These are phyloP conservation scores for Gaertneriomyces semiglobifer DNA, from an alignment of 192 early-diverging fungal species.

Conservation along the genomic window DNA sequence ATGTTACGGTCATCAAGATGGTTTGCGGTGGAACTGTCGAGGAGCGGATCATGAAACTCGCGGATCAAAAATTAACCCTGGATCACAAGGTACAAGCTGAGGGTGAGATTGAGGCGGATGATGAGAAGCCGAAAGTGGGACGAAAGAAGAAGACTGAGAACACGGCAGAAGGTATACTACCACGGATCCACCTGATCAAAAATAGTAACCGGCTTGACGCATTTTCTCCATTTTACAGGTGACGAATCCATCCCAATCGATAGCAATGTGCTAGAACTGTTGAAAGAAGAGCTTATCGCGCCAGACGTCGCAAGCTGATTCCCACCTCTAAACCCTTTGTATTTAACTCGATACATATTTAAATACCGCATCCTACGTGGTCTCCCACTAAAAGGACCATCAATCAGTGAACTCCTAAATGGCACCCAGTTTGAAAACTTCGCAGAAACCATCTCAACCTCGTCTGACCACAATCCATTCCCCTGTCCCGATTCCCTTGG, in stretches of 20 bases:
- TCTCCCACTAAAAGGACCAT: too few species aligned
- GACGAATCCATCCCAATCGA: too few species aligned
- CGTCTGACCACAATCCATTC: slow-evolving; percentile 31
- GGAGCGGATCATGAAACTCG: slow-evolving; percentile 59
- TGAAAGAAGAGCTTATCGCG: too few species aligned
- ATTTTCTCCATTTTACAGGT: too few species aligned
- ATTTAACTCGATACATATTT: too few species aligned
- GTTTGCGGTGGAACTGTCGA: slow-evolving; percentile 68
- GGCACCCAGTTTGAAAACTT: not conserved
- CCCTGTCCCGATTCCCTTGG: slow-evolving; percentile 22
- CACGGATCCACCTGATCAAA: too few species aligned
- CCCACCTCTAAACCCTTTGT: too few species aligned
- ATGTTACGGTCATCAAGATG: slow-evolving; percentile 73
- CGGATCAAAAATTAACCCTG: slow-evolving; percentile 60
- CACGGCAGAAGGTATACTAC: not conserved
- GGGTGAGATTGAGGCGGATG: slow-evolving; percentile 11
- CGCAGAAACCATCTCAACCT: slow-evolving; percentile 3
- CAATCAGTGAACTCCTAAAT: too few species aligned
- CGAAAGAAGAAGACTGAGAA: slow-evolving; percentile 1
- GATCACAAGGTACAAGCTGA: slow-evolving; percentile 45
- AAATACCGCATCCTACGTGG: too few species aligned
- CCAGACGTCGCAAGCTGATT: too few species aligned
- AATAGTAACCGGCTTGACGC: too few species aligned
- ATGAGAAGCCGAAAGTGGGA: not conserved
- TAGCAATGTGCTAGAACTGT: too few species aligned